phyloP scores from a whole-genome alignment of 2,329 filamentous ascomycete genomes.

The Rutstroemia sp. region DNA sequence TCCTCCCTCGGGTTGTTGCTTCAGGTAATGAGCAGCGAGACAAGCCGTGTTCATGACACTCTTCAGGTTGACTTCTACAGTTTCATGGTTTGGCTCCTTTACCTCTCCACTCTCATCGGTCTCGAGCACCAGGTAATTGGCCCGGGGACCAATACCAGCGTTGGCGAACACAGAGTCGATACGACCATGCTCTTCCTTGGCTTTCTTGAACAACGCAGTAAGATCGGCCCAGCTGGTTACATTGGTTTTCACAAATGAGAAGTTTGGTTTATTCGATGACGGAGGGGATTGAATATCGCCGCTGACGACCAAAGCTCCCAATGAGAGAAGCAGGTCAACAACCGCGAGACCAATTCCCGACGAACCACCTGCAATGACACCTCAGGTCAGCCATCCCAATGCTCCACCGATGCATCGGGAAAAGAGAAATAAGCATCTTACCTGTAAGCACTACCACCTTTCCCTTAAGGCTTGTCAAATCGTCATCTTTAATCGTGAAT shows the following conservation, averaged over 20 bases:
- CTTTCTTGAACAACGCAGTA: constrained; percentile 42
- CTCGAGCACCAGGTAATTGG: constrained; percentile 40
- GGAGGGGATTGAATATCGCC: constrained; percentile 42
- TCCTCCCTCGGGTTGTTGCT: constrained; percentile 39
- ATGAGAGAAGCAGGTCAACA: constrained; percentile 40
- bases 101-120: constrained; percentile 43
- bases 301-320: constrained; percentile 48
- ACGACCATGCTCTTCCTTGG: constrained; percentile 30
- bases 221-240: constrained; percentile 40
- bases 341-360: constrained; percentile 56
- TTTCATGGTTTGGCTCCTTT: constrained; percentile 35
- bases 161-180: constrained; percentile 34
- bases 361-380: constrained; percentile 39
- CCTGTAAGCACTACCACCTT: constrained; percentile 48
- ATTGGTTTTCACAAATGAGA: constrained; percentile 36
- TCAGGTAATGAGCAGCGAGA: constrained; percentile 43
- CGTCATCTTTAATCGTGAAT: constrained; percentile 38
- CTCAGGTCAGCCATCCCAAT: constrained; percentile 3
- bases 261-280: constrained; percentile 24
- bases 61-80: constrained; percentile 44
- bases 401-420: background rate
- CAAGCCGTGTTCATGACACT: constrained; percentile 43
- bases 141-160: constrained; percentile 43
- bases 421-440: constrained; percentile 20
- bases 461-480: constrained; percentile 37